Evolutionary conservation across 1,284 basidiomycete species (phyloP).

Genomic region (Cutaneotrichosporon curvatum): DNA sequence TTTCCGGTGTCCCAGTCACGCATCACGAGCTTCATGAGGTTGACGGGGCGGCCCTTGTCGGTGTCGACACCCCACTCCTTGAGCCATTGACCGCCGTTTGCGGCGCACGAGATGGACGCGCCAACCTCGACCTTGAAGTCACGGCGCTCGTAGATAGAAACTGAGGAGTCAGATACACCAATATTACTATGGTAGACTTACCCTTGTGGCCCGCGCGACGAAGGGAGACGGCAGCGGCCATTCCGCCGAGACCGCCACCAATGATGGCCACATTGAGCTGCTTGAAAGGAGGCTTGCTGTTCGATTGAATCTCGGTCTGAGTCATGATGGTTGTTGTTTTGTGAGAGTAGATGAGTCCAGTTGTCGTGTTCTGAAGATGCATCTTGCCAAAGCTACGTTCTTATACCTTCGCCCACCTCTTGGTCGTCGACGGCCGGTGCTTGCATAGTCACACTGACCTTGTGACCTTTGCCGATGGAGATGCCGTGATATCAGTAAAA

Average conservation of each 20-base stretch:
- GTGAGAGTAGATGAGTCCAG: background rate
- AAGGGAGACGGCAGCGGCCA: constrained; percentile 30
- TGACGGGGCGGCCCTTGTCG: constrained; percentile 25
- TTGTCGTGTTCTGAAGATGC: no score
- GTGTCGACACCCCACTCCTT: constrained; percentile 35
- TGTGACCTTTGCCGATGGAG: no score
- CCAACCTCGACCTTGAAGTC: constrained; percentile 38
- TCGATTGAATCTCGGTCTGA: background rate
- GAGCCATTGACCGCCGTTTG: constrained; percentile 33
- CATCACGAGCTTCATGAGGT: constrained; percentile 34
- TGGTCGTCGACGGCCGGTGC: no score
- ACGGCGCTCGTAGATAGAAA: constrained; percentile 34
- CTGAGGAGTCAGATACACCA: constrained; percentile 4
- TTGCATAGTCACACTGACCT: no score
- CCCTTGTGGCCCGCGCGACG: constrained; percentile 31
- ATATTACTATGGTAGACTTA: background rate
- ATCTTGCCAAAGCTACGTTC: no score
- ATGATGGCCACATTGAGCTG: constrained; percentile 21
- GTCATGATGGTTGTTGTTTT: background rate
- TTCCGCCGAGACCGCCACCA: constrained; percentile 34
- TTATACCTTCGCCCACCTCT: no score
- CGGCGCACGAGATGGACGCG: constrained; percentile 37
- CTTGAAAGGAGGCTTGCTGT: constrained; percentile 3
- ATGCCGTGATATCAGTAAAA: no score
- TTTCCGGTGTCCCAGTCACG: constrained; percentile 37